Evolutionary conservation across 208 protist genomes (phyloP).

Genomic region (Acanthamoeba sp.): DNA sequence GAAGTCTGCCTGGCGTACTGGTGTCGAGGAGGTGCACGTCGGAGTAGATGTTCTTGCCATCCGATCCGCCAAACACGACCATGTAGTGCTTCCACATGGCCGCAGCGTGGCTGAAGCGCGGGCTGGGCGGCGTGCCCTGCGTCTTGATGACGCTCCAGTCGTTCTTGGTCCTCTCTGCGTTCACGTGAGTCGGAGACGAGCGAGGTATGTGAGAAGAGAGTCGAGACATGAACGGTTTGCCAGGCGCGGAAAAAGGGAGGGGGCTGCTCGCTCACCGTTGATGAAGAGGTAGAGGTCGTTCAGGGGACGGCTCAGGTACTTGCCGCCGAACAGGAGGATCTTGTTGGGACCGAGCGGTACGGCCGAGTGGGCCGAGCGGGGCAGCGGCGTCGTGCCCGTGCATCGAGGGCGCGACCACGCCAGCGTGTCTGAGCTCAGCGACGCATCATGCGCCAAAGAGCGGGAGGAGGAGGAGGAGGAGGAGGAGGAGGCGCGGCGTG

Average conservation of each 20-base stretch:
- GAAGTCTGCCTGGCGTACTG: not conserved
- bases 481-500: too few relatives aligned
- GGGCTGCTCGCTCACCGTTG: not conserved
- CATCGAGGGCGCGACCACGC: conserved; percentile 58
- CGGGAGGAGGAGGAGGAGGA: not conserved
- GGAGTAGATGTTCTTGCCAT: conserved; percentile 54
- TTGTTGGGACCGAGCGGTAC: conserved; percentile 18
- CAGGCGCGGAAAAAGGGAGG: too few relatives aligned
- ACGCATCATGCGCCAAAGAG: not conserved
- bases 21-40: conserved; percentile 49
- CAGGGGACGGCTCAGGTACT: conserved; percentile 42
- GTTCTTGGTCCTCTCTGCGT: conserved; percentile 51
- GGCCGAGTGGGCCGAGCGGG: conserved; percentile 28
- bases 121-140: conserved; percentile 46
- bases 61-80: conserved; percentile 37
- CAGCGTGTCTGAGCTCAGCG: not conserved
- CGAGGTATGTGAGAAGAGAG: too few relatives aligned
- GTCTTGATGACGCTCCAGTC: conserved; percentile 67
- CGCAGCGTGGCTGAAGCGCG: conserved; percentile 38
- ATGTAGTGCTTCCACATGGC: conserved; percentile 47
- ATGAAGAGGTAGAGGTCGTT: conserved; percentile 62
- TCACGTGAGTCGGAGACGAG: not conserved
- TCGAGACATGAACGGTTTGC: too few relatives aligned
- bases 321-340: conserved; percentile 51
- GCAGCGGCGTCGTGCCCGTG: conserved; percentile 56